These are phyloP conservation scores for Chaetomium strumarium DNA, from an alignment of 2,329 filamentous ascomycete genomes.

Conservation along the genomic window DNA sequence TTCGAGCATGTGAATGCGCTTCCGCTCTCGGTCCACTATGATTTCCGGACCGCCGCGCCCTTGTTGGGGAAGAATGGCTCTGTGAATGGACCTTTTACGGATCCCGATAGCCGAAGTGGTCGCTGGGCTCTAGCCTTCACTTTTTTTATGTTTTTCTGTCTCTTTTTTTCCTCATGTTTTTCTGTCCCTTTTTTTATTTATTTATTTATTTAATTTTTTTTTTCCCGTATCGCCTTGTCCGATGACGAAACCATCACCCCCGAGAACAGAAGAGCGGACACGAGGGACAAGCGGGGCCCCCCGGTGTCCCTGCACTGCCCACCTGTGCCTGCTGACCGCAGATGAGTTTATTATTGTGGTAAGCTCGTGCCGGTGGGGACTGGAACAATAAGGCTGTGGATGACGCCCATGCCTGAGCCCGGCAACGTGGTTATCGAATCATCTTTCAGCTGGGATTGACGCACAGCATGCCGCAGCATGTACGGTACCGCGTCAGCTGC, in stretches of 20 bases:
- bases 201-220: too few species aligned
- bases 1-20: not conserved
- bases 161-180: too few species aligned
- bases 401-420: slow-evolving; percentile 2
- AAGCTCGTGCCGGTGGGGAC: not conserved
- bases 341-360: not conserved
- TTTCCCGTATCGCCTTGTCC: too few species aligned
- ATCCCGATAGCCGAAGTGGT: not conserved
- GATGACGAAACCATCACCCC: too few species aligned
- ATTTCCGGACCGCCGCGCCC: not conserved
- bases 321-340: slow-evolving; percentile 17
- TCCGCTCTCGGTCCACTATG: not conserved
- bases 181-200: too few species aligned
- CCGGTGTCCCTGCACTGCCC: not conserved
- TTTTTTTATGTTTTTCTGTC: too few species aligned
- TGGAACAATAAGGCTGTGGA: slow-evolving; percentile 7
- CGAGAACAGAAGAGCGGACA: too few species aligned
- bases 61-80: too few species aligned
- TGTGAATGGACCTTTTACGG: too few species aligned
- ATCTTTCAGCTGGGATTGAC: not conserved
- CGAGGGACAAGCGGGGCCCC: too few species aligned
- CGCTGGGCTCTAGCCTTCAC: not conserved
- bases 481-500: not conserved
- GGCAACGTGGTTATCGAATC: slow-evolving; percentile 8
- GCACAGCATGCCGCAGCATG: not conserved